These are phyloP conservation scores for Solanum peruvianum DNA, from an alignment of 257 asterid species.

Conservation along the genomic window DNA sequence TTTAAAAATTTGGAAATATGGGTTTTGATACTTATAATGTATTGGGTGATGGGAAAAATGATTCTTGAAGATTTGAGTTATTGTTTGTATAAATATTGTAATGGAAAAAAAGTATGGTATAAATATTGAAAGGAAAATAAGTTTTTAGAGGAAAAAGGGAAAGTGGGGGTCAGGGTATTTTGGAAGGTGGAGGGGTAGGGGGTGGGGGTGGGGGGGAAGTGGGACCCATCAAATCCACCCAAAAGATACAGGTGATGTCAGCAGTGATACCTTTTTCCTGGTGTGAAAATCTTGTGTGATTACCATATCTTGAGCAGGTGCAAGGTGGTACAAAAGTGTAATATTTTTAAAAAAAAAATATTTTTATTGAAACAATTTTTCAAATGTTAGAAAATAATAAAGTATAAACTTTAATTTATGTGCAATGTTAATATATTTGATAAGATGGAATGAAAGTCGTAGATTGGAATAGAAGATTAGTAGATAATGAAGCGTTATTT, in stretches of 20 bases:
- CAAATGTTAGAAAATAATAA: not conserved
- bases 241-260: constrained; percentile 79
- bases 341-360: constrained; percentile 10
- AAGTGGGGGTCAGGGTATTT: not conserved
- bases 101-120: not conserved
- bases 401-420: not conserved
- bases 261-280: constrained; percentile 26
- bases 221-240: constrained; percentile 50
- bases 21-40: not conserved
- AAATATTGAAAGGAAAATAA: not conserved
- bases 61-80: not conserved
- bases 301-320: constrained; percentile 67
- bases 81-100: not conserved
- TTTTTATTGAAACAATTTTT: constrained; percentile 2
- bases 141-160: not conserved
- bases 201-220: not conserved
- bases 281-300: constrained; percentile 71
- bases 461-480: not conserved
- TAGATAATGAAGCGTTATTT: not conserved
- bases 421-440: not conserved
- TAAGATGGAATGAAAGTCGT: not conserved
- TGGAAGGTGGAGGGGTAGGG: not conserved
- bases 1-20: not conserved
- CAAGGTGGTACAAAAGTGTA: constrained; percentile 43
- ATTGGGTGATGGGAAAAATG: not conserved